Base-by-base conservation (phyloP, 441 rosid genomes). In the Arabidopsis hybrid region DNA sequence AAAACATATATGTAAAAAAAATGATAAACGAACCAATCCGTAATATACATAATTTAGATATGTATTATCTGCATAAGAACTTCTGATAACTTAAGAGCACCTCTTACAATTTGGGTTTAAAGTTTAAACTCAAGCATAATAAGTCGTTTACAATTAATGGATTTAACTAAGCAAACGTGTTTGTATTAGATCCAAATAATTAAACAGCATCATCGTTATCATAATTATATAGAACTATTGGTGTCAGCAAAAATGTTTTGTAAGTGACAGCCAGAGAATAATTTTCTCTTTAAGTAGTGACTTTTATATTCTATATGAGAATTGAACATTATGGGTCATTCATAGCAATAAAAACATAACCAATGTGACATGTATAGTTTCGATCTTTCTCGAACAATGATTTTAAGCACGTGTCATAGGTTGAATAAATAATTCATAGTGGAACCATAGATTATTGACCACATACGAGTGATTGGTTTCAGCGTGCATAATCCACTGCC, bases 341-440 rank as follows among this genome's bases (percentile, higher is more conserved):
- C 68, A 49, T 74, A 74, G 67, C 40, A 60, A 60, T 32, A 32
- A 59, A 58, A 53, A 74, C 16, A 67, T 8, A 58, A 46, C 59
- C 36, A 74, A 17, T 39, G 60, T 66, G 52, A 57, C 2, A 65
- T 31, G 13, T 29, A 43, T 55, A 42, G 34, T 57, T 34, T 56
- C 36, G 62, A 74, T 51, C 39, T 40, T 50, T 74, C 73, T 59
- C 39, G 67, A 74, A 51, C 67, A 51, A 67, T 42, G 62, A 42
- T 67, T 67, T 26, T 39, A 66, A 66, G 66, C 67, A 74, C 73
- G 78, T 60, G 78, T 61, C 70, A 3, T 36, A 67, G 47, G 42
- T 67, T 59, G 62, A 50, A 14, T 46, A 40, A 31, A 29, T 32
- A 21, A 29, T 34, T 31, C 45, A 59, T 74, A 67, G 45, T 67